Conservation (phyloP, 306 rosid species). For the Cucurbita maxima region DNA sequence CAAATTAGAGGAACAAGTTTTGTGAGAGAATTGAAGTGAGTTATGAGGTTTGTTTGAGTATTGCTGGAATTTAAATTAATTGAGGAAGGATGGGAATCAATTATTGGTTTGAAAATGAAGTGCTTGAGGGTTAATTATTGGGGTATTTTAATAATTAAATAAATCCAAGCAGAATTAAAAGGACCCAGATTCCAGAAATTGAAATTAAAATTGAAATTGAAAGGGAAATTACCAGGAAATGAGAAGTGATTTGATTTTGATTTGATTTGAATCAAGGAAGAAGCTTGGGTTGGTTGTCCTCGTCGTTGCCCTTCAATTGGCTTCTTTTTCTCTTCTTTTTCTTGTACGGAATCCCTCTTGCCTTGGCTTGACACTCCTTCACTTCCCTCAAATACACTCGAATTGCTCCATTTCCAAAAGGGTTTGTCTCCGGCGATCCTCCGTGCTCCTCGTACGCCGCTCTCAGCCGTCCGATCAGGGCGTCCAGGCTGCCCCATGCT, state of each 20-base stretch:
- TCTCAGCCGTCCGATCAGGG: slow-evolving; percentile 50
- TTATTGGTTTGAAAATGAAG: not conserved
- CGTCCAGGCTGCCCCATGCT: slow-evolving; percentile 71
- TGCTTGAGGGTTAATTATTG: not conserved
- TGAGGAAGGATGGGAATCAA: not conserved
- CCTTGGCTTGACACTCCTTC: slow-evolving; percentile 52
- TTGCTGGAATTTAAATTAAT: not conserved
- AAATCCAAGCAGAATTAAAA: not conserved
- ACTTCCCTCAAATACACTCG: slow-evolving; percentile 51
- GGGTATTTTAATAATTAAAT: not conserved
- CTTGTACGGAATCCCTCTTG: slow-evolving; percentile 50
- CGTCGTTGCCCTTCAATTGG: slow-evolving; percentile 21
- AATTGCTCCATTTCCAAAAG: slow-evolving; percentile 54
- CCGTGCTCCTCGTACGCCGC: slow-evolving; percentile 62
- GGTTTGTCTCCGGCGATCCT: slow-evolving; percentile 46
- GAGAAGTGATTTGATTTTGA: no score
- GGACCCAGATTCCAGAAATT: not conserved
- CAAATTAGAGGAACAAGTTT: no score
- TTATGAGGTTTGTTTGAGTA: not conserved
- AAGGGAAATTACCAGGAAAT: not conserved
- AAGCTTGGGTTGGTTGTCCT: slow-evolving; percentile 24
- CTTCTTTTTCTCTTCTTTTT: slow-evolving; percentile 45
- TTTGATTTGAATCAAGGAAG: not conserved
- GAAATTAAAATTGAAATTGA: no score
- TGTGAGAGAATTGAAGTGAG: no score